phyloP scores from a whole-genome alignment of 2,329 filamentous ascomycete species.

The Helicocarpus griseus region DNA sequence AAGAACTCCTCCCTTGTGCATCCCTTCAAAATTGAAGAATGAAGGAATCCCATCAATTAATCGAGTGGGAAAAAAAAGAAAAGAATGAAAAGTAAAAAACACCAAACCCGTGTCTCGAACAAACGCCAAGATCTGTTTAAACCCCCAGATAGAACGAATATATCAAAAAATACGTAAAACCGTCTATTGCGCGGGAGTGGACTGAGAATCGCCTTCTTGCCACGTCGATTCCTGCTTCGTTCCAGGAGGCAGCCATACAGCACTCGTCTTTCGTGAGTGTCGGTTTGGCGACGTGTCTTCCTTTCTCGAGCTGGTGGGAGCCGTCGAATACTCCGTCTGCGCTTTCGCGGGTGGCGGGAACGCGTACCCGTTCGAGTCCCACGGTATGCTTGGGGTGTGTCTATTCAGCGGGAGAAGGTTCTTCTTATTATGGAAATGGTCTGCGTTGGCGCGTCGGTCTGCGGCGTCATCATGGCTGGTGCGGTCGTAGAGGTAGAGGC shows the following conservation, averaged over 20 bases:
- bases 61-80: neutral
- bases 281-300: conserved; percentile 25
- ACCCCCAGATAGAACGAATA: no score
- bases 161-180: no score
- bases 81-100: neutral
- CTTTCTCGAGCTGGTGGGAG: conserved; percentile 26
- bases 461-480: conserved; percentile 81
- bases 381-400: conserved; percentile 25
- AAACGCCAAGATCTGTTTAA: no score
- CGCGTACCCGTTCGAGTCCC: conserved; percentile 28
- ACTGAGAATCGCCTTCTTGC: conserved; percentile 41
- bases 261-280: conserved; percentile 31
- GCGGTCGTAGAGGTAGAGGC: conserved; percentile 90
- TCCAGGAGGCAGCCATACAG: conserved; percentile 61
- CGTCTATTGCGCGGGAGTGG: conserved; percentile 16
- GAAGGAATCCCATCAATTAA: no score
- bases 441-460: conserved; percentile 60
- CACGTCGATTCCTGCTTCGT: conserved; percentile 84
- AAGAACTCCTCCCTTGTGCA: neutral
- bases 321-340: conserved; percentile 2
- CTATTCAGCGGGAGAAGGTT: conserved; percentile 57
- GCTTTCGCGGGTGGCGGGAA: conserved; percentile 17
- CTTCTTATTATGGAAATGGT: conserved; percentile 53
- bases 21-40: no score
- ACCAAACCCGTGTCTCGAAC: neutral